Evolutionary conservation across 2,329 filamentous ascomycete species (phyloP).

Genomic region (Escovopsis weberi): DNA sequence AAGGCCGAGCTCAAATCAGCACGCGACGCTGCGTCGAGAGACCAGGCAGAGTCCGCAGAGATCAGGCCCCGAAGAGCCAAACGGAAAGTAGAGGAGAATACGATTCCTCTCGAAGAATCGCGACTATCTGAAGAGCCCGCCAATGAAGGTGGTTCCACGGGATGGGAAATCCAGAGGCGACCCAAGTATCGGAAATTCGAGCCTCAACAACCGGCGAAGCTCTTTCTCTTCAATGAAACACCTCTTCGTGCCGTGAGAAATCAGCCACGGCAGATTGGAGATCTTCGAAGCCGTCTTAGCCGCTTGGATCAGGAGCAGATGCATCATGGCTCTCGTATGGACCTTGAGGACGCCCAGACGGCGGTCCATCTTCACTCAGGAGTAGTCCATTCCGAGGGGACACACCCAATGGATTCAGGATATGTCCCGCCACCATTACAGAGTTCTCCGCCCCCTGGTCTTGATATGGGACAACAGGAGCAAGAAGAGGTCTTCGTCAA

Average conservation of each 20-base stretch:
- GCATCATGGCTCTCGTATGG: background rate
- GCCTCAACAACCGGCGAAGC: background rate
- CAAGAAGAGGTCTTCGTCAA: background rate
- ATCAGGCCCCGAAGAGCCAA: background rate
- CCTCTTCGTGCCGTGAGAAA: background rate
- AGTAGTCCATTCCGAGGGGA: background rate
- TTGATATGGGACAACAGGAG: no score
- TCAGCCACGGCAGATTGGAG: background rate
- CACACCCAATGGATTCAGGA: background rate
- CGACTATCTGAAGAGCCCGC: background rate
- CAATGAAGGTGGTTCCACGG: background rate
- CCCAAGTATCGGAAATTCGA: background rate
- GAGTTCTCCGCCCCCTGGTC: no score
- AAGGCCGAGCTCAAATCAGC: no score
- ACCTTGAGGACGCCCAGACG: background rate
- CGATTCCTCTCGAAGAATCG: background rate
- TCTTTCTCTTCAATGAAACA: background rate
- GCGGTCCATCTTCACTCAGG: background rate
- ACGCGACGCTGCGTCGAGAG: no score
- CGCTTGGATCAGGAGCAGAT: background rate
- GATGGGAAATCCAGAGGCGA: background rate
- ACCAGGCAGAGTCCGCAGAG: background rate
- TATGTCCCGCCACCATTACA: background rate
- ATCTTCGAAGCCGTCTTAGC: conserved; percentile 1
- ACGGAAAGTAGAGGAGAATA: no score